Evolutionary conservation across 2,329 filamentous ascomycete species (phyloP).

Genomic region (Fusarium heterosporum): DNA sequence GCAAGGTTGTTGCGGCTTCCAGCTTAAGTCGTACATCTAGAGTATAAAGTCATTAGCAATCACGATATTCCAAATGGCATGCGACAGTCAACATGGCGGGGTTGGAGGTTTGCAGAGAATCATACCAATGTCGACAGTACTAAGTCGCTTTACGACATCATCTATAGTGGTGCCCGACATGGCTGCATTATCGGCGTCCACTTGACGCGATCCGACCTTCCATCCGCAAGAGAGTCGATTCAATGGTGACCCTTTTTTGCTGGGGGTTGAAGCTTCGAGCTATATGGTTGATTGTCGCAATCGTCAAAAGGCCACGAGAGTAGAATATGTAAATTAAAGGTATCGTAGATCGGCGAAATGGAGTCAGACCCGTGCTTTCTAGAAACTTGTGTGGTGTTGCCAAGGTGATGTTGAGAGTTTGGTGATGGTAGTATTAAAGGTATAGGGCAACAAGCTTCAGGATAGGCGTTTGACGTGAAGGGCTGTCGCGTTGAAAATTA

Average conservation of each 20-base stretch:
- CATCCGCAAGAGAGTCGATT: constrained; percentile 50
- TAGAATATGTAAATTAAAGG: not conserved
- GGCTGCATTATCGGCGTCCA: constrained; percentile 61
- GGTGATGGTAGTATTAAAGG: not conserved
- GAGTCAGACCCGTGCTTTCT: not conserved
- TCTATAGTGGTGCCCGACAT: constrained; percentile 73
- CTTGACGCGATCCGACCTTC: constrained; percentile 51
- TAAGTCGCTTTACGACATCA: constrained; percentile 71
- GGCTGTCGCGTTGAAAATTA: constrained; percentile 56
- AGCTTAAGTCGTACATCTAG: constrained; percentile 84
- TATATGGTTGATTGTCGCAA: constrained; percentile 42
- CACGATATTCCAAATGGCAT: constrained; percentile 14
- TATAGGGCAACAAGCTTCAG: constrained; percentile 7
- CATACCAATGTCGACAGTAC: constrained; percentile 65
- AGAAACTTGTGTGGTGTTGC: not conserved
- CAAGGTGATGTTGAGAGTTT: not conserved
- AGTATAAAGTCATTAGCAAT: constrained; percentile 16
- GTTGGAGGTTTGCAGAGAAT: constrained; percentile 6
- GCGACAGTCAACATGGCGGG: constrained; percentile 37
- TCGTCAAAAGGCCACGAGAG: constrained; percentile 6
- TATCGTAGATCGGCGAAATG: not conserved
- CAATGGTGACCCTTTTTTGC: constrained; percentile 33
- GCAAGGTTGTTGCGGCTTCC: constrained; percentile 84
- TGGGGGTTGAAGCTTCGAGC: constrained; percentile 35
- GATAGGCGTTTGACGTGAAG: constrained; percentile 40